Evolutionary conservation across 371 early-diverging fungal species (phyloP), one percentile per base, ranked within the genome.

Genomic region (Rhizomucor miehei): DNA sequence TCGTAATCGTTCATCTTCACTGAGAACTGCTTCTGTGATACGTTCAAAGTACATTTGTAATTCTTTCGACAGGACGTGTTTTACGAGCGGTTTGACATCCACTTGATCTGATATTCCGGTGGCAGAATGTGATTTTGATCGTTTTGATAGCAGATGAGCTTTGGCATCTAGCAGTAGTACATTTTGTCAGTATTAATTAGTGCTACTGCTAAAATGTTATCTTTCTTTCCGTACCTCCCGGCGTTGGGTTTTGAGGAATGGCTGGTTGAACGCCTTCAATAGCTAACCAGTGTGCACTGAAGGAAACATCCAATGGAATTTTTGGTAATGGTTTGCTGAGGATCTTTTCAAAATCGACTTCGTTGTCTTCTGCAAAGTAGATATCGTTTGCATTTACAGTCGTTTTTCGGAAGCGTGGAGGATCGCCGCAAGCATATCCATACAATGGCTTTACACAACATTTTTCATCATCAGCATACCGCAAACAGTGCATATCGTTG

Each of bases 181-280:
- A 56, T 16, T 5, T 29, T 8, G 29, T 29, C 29, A 29, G 29
- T 29, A 29, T 5, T 5, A 29, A 29, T 5, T 5, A 29, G 8
- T 29, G 29, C 29, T 5, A 5, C 29, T n/a, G n/a, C n/a, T n/a
- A n/a, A n/a, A n/a, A n/a, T n/a, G n/a, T n/a, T n/a, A n/a, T 24
- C 9, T 24, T 25, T 12, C n/a, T 25, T 8, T 45, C 6, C 19
- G 10, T 81, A 79, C 89, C 91, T 39, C 79, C 73, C 0, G 92
- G 89, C 2, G 92, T 84, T 19, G 99, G 99, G 65, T 99, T 99
- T 73, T 99, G 98, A 24, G 96, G 93, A 60, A 97, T 99, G 12
- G 91, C 88, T 35, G 99, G 99, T 69, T 99, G 99, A 4, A 98
- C 97, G 19, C 99, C 99, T 60, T 99, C 99, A 56, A 99, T 92